A percentile compares a stretch with the other conserved stretches of the same genome.
Conservation (phyloP, 805 yeast genomes). For the Yarrowia porcina region DNA sequence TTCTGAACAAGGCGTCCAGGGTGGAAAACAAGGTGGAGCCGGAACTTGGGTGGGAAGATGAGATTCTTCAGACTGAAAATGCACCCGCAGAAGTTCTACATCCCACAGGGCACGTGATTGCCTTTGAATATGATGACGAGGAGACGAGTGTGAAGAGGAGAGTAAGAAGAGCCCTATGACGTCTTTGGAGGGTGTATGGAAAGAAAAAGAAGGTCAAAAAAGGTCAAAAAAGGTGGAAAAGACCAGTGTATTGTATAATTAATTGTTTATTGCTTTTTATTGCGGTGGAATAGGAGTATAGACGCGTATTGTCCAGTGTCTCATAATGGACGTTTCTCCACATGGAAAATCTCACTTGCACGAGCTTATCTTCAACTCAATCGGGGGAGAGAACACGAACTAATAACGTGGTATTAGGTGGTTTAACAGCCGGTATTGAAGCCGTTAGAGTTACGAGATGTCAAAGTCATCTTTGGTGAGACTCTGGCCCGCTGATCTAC, state of each 20-base stretch:
- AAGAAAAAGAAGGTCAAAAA: no score
- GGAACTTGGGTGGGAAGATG: not conserved
- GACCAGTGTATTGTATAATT: not conserved
- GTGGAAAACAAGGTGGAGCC: not conserved
- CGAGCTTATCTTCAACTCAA: not conserved
- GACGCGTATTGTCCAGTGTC: no score
- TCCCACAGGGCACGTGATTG: not conserved
- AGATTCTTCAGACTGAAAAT: not conserved
- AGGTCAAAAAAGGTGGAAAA: not conserved
- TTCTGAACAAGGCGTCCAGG: not conserved
- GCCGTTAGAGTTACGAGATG: no score
- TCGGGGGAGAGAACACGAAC: not conserved
- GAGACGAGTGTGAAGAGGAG: not conserved
- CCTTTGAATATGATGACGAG: not conserved
- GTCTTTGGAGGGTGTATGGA: no score
- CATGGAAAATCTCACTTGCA: not conserved
- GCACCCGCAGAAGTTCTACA: not conserved
- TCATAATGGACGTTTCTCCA: not conserved
- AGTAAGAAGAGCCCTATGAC: not conserved
- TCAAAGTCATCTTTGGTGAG: no score
- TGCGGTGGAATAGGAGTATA: no score
- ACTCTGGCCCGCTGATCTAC: no score
- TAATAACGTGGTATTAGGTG: no score
- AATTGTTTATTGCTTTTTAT: not conserved
- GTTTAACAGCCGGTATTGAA: no score